phyloP scores from a whole-genome alignment of 2,329 filamentous ascomycete species.

The Scedosporium boydii region DNA sequence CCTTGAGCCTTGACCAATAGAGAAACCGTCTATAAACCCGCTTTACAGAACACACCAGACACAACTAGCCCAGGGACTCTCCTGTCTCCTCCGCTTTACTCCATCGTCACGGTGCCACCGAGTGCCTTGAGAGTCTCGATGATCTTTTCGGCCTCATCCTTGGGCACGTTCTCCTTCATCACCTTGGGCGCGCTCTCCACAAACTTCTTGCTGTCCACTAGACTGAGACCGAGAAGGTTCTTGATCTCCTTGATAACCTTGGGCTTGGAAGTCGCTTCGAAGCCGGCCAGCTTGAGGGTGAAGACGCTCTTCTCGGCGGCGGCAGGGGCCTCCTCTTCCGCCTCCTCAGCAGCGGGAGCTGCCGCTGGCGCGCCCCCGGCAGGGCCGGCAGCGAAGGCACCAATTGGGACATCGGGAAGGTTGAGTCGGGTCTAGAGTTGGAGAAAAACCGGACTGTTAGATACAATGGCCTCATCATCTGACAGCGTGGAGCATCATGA shows the following conservation, averaged over 20 bases:
- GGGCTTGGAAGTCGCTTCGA: slow-evolving; percentile 82
- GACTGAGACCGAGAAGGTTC: slow-evolving; percentile 81
- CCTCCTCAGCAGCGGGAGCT: slow-evolving; percentile 63
- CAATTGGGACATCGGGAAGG: slow-evolving; percentile 94
- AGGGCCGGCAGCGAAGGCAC: slow-evolving; percentile 70
- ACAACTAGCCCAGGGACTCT: background rate
- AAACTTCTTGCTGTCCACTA: slow-evolving; percentile 99
- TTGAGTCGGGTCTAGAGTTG: slow-evolving; percentile 49
- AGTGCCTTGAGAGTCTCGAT: slow-evolving; percentile 88
- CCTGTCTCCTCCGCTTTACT: slow-evolving; percentile 44
- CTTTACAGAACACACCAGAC: background rate
- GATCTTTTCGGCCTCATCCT: slow-evolving; percentile 99
- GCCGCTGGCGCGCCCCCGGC: slow-evolving; percentile 49
- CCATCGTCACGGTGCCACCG: slow-evolving; percentile 82
- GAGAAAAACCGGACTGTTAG: background rate
- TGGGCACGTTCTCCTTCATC: slow-evolving; percentile 98
- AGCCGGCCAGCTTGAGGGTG: slow-evolving; percentile 85
- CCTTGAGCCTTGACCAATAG: background rate
- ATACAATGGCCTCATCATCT: background rate
- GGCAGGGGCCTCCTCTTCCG: slow-evolving; percentile 78
- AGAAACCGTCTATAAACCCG: slow-evolving; percentile 4
- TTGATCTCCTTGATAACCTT: slow-evolving; percentile 99
- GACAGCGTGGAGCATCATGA: background rate
- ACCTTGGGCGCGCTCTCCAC: slow-evolving; percentile 96
- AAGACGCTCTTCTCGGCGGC: slow-evolving; percentile 94